A percentile compares a stretch with the other conserved stretches of the same genome.
Conservation (phyloP, 2,329 filamentous ascomycete species). For the Setomelanomma holmii region DNA sequence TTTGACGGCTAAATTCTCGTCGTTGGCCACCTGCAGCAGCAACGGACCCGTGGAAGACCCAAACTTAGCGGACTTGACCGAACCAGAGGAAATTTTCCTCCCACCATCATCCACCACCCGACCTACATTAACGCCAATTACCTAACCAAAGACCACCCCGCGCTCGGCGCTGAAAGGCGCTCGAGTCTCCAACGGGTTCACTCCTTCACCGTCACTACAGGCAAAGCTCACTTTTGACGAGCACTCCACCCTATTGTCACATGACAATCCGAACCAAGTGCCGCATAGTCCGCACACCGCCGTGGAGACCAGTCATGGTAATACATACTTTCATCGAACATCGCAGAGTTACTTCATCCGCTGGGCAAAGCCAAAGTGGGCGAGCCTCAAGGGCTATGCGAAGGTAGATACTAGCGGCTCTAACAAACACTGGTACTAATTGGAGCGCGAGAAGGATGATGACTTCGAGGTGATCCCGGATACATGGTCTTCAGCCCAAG, state of each 20-base stretch:
- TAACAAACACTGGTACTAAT: neutral
- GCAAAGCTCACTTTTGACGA: neutral
- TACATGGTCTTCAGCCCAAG: too few relatives aligned
- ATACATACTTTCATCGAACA: neutral
- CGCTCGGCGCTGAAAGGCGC: neutral
- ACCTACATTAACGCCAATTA: neutral
- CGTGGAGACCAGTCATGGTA: neutral
- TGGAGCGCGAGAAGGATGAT: neutral
- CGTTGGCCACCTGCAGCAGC: neutral
- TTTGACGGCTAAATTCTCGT: neutral
- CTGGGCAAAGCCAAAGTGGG: constrained; percentile 10
- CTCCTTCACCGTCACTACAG: neutral
- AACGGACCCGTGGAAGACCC: neutral
- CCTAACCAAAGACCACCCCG: neutral
- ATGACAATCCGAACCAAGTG: neutral
- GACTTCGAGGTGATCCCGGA: neutral
- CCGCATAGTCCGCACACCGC: constrained; percentile 13
- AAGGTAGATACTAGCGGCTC: constrained; percentile 19
- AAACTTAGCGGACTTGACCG: too few relatives aligned
- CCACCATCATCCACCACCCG: neutral
- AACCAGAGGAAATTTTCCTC: neutral
- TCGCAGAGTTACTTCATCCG: constrained; percentile 5
- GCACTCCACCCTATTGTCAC: neutral
- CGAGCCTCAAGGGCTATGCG: constrained; percentile 13
- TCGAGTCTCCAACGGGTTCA: neutral